A percentile compares a stretch with the other conserved stretches of the same genome.
phyloP scores from a whole-genome alignment of 2,329 filamentous ascomycete genomes.

The Phyllosticta capitalensis region DNA sequence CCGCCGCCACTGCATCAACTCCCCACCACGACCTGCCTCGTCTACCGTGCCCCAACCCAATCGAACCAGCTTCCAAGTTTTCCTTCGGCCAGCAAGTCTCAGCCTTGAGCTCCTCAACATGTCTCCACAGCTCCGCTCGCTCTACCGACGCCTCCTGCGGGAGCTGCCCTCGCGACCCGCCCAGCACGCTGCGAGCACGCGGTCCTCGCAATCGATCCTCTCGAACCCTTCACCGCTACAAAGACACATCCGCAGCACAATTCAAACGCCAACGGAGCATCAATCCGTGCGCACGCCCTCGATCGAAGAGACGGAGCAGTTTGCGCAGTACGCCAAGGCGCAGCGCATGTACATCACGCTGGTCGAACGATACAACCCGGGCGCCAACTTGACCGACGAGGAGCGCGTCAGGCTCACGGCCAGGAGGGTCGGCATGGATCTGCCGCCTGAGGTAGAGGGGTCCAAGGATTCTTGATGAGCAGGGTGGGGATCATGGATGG shows the following conservation, averaged over 20 bases:
- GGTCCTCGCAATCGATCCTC: constrained; percentile 29
- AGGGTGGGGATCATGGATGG: neutral
- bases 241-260: constrained; percentile 54
- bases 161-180: constrained; percentile 63
- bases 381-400: constrained; percentile 75
- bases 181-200: constrained; percentile 23
- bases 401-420: constrained; percentile 79
- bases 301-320: constrained; percentile 59
- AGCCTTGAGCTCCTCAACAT: constrained; percentile 28
- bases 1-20: constrained; percentile 17
- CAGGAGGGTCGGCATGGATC: constrained; percentile 78
- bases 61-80: neutral
- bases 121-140: constrained; percentile 51
- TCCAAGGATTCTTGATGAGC: neutral
- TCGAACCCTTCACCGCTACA: constrained; percentile 59
- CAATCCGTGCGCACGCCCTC: neutral
- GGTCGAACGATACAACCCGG: constrained; percentile 87
- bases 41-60: neutral
- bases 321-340: constrained; percentile 70
- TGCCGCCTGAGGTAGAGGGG: constrained; percentile 43
- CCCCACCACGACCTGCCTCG: constrained; percentile 1
- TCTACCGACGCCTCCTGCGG: constrained; percentile 83
- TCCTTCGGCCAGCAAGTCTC: neutral
- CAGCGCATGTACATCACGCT: constrained; percentile 75
- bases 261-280: constrained; percentile 32